Conservation (phyloP, 257 asterid genomes). For the Perilla frutescens region DNA sequence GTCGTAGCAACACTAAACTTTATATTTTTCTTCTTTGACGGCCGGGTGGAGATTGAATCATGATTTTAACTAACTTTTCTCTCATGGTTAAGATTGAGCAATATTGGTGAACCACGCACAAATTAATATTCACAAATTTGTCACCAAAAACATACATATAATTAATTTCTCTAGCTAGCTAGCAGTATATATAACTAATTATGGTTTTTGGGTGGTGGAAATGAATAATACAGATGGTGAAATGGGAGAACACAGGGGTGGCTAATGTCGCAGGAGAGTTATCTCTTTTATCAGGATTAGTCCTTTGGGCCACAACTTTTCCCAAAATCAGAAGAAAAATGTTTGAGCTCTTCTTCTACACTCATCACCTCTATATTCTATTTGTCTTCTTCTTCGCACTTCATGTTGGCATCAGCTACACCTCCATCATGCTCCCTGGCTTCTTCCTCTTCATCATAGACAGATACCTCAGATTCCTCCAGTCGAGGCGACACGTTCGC, state of each 20-base stretch:
- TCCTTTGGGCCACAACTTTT: slow-evolving; percentile 69
- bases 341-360: slow-evolving; percentile 85
- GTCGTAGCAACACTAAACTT: too few species aligned
- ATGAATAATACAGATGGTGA: slow-evolving; percentile 52
- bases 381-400: slow-evolving; percentile 75
- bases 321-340: slow-evolving; percentile 72
- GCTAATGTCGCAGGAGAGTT: slow-evolving; percentile 85
- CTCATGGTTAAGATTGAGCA: too few species aligned
- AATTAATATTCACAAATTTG: too few species aligned
- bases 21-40: too few species aligned
- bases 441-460: slow-evolving; percentile 85
- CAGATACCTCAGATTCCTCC: slow-evolving; percentile 74
- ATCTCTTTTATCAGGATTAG: slow-evolving; percentile 66
- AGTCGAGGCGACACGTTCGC: slow-evolving; percentile 66
- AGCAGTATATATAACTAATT: too few species aligned
- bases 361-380: slow-evolving; percentile 75
- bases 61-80: too few species aligned
- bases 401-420: slow-evolving; percentile 64
- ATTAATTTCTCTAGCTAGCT: too few species aligned
- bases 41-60: too few species aligned
- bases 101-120: too few species aligned
- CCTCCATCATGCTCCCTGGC: slow-evolving; percentile 78
- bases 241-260: slow-evolving; percentile 65
- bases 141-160: too few species aligned
- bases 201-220: too few species aligned